Base-by-base conservation (phyloP, 345 rosid species). In the Eucalyptus sideroxylon region DNA sequence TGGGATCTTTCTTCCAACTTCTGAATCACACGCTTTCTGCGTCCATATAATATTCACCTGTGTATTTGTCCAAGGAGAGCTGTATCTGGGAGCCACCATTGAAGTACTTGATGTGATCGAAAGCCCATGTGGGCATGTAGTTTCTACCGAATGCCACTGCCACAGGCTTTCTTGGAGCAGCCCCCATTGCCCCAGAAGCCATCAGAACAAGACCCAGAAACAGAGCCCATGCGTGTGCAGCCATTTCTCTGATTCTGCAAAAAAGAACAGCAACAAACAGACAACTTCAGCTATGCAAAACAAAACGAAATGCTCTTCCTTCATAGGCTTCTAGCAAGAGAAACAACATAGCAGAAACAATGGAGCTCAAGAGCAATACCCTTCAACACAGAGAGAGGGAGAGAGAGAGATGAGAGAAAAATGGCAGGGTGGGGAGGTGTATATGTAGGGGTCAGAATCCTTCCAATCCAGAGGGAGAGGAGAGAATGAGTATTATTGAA, bases 121-220 rank as follows among this genome's bases (percentile, higher is more conserved):
- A 96, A 90, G 98, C 98, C 98, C 99, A 97, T 24, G 98, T 96
- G 26, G 98, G 98, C 60, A 87, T 53, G 44, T 97, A 97, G 95
- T 97, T 97, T 87, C 99, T 93, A 1, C 95, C 94, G 62, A 97
- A 97, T 10, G 98, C 93, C 88, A 97, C 98, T 8, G 91, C 90
- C 8, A 95, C 91, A 19, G 99, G 94, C 91, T 47, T 94, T 88
- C 90, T 95, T 26, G 94, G 98, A 67, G 95, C 89, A 40, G 93
- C 92, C 87, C 91, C 97, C 95, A 93, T 90, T 86, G 96, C 88
- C 60, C 91, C 94, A 19, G 93, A 92, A 50, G 87, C 96, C 96
- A 93, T 62, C 88, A 94, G 56, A 34, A 91, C 44, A 55, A 90
- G 34, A 60, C 89, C 91, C 87, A 95, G 88, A 40, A 92, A 44